Percentiles rank a stretch among this genome's conserved stretches.
Conservation (phyloP, 495 filamentous ascomycete genomes). For the Hypoxylon trugodes region DNA sequence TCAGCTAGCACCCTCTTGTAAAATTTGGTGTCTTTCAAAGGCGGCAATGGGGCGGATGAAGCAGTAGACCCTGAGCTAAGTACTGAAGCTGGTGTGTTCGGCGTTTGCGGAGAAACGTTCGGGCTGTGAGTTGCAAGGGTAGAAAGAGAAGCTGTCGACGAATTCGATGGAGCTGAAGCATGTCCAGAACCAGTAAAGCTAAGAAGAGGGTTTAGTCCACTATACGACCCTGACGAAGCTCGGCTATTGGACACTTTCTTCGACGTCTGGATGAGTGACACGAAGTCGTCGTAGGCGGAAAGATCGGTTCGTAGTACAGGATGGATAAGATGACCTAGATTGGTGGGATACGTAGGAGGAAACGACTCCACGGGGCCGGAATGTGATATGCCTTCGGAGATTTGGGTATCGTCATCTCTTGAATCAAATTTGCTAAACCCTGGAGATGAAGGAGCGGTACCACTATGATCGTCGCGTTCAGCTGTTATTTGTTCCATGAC, state of each 20-base stretch:
- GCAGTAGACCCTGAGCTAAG: slow-evolving; percentile 51
- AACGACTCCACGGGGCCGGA: slow-evolving; percentile 65
- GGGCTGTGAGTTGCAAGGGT: slow-evolving; percentile 47
- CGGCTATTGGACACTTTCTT: slow-evolving; percentile 65
- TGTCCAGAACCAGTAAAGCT: slow-evolving; percentile 54
- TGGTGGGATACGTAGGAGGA: slow-evolving; percentile 80
- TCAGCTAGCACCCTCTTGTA: slow-evolving; percentile 88
- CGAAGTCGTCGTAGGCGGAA: slow-evolving; percentile 83
- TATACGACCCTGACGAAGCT: slow-evolving; percentile 74
- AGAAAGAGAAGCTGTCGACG: slow-evolving; percentile 55
- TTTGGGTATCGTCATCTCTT: slow-evolving; percentile 44
- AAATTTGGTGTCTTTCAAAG: slow-evolving; percentile 87
- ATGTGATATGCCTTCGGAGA: slow-evolving; percentile 51
- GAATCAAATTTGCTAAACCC: slow-evolving; percentile 57
- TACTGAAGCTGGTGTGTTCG: slow-evolving; percentile 59
- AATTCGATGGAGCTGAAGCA: slow-evolving; percentile 52
- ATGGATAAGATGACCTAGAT: slow-evolving; percentile 82
- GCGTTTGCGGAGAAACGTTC: slow-evolving; percentile 57
- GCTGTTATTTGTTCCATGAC: slow-evolving; percentile 89
- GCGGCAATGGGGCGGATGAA: slow-evolving; percentile 43
- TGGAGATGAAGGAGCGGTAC: slow-evolving; percentile 73
- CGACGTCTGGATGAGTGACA: slow-evolving; percentile 74
- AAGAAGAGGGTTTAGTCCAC: slow-evolving; percentile 65
- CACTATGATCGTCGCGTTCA: slow-evolving; percentile 75
- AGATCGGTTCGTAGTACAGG: slow-evolving; percentile 85